A percentile compares a stretch with the other conserved stretches of the same genome.
Conservation (phyloP, 176 grass and related monocot species). For the Triticum monococcum region DNA sequence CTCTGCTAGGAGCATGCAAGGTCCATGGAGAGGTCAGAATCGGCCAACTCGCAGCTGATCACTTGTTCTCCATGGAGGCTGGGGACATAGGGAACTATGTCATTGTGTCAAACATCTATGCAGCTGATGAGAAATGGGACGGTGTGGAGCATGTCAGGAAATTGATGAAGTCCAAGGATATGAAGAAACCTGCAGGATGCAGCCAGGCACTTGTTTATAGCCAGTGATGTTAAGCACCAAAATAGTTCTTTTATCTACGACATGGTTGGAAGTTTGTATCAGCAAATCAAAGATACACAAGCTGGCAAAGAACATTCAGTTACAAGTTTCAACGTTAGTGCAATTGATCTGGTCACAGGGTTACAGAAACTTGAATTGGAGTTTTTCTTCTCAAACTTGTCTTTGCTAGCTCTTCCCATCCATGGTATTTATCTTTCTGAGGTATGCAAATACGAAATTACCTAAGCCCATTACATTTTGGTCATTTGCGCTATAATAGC, state of each 20-base stretch:
- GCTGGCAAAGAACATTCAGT: background rate
- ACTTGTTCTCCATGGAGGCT: conserved; percentile 44
- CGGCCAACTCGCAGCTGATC: conserved; percentile 43
- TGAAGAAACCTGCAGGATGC: conserved; percentile 76
- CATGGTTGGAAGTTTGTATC: conserved; percentile 52
- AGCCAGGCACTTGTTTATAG: conserved; percentile 65
- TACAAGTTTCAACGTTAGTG: background rate
- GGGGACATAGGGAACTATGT: conserved; percentile 60
- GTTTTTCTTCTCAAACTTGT: background rate
- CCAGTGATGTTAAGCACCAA: conserved; percentile 50
- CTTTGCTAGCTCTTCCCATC: background rate
- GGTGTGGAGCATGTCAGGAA: conserved; percentile 64
- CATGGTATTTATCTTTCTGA: background rate
- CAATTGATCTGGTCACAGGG: background rate
- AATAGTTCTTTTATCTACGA: conserved; percentile 36
- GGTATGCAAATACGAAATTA: background rate
- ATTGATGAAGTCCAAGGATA: conserved; percentile 62
- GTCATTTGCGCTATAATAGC: background rate
- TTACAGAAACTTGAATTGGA: background rate
- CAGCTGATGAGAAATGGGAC: conserved; percentile 64
- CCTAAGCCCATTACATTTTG: conserved; percentile 3
- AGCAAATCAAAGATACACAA: conserved; percentile 49
- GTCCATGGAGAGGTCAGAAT: conserved; percentile 54
- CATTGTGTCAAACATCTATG: conserved; percentile 75
- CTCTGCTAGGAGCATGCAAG: conserved; percentile 62